phyloP scores from a whole-genome alignment of 331 rosid species.

The Quercus lobata region DNA sequence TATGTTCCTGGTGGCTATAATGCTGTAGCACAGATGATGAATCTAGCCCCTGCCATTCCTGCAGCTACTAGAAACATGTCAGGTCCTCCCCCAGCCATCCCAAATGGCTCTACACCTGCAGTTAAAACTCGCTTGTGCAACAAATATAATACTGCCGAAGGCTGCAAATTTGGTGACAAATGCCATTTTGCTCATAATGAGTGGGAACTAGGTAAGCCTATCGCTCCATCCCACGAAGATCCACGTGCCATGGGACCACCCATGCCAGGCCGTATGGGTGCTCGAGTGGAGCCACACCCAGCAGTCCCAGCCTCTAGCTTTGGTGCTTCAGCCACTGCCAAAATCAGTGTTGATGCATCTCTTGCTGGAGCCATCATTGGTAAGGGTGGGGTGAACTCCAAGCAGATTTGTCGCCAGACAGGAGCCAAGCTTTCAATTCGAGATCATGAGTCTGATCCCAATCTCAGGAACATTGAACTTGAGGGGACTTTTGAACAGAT shows the following conservation, averaged over 20 bases:
- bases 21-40: conserved; percentile 91
- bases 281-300: conserved; percentile 61
- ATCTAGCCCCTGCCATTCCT: conserved; percentile 59
- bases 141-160: conserved; percentile 76
- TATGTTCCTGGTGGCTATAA: conserved; percentile 89
- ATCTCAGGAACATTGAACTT: conserved; percentile 81
- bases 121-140: conserved; percentile 79
- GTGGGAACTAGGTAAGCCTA: conserved; percentile 79
- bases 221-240: conserved; percentile 57
- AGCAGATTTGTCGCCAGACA: conserved; percentile 94
- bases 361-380: conserved; percentile 97
- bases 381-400: conserved; percentile 91
- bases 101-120: conserved; percentile 54
- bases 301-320: conserved; percentile 61
- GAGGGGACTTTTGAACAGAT: conserved; percentile 95
- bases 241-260: conserved; percentile 60
- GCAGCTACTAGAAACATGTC: conserved; percentile 58
- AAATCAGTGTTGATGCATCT: conserved; percentile 91
- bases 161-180: conserved; percentile 97
- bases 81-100: conserved; percentile 46
- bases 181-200: conserved; percentile 98
- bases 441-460: conserved; percentile 85
- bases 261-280: conserved; percentile 37
- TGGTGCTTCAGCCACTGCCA: conserved; percentile 91
- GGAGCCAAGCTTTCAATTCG: conserved; percentile 93